A percentile compares a stretch with the other conserved stretches of the same genome.
Evolutionary conservation across 225 moss, liverwort and hornwort species (phyloP).

Genomic region (Straminergon stramineum): DNA sequence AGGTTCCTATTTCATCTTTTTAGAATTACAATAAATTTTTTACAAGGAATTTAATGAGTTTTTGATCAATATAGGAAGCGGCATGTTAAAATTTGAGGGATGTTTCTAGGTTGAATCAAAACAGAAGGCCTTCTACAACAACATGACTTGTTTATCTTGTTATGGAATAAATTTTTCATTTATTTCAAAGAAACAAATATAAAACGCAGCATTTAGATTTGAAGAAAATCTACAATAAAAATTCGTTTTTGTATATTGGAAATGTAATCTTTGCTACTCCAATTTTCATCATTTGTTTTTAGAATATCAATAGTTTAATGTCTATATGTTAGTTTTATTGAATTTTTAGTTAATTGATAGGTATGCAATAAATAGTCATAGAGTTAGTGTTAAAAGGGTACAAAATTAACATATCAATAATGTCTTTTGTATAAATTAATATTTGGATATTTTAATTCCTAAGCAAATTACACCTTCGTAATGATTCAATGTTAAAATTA

Average conservation of each 20-base stretch:
- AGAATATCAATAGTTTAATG: no score
- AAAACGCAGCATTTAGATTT: not conserved
- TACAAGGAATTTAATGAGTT: no score
- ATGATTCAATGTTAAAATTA: not conserved
- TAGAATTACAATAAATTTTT: not conserved
- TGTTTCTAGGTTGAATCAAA: not conserved
- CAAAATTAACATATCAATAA: rapidly evolving
- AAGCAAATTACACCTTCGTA: rapidly evolving
- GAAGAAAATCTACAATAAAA: not conserved
- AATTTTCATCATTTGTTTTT: not conserved
- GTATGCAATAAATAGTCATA: rapidly evolving
- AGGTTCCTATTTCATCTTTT: not conserved
- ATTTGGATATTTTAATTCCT: no score
- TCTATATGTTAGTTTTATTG: no score
- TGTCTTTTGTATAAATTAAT: no score
- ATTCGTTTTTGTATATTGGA: not conserved
- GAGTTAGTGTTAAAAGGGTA: not conserved
- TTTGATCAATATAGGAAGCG: not conserved
- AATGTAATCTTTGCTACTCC: not conserved
- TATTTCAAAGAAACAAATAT: not conserved
- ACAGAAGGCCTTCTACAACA: not conserved
- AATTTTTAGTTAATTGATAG: not conserved
- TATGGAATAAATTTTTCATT: not conserved
- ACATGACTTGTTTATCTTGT: not conserved
- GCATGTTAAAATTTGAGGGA: no score